A percentile compares a stretch with the other conserved stretches of the same genome.
These are phyloP conservation scores for Fusarium palustre DNA, from an alignment of 2,329 filamentous ascomycete species.

Conservation along the genomic window DNA sequence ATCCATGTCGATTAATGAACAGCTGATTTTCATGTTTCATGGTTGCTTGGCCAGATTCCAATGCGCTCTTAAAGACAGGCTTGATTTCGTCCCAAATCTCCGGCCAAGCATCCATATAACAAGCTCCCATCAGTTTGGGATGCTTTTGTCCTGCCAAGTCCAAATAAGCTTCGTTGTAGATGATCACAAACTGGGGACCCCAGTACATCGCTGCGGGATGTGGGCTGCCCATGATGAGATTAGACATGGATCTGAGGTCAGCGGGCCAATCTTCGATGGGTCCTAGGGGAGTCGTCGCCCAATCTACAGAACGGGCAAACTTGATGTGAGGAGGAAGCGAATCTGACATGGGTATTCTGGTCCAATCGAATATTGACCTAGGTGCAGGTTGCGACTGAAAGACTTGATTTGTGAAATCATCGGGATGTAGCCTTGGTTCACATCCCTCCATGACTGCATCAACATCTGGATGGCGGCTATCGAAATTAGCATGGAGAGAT, in stretches of 20 bases:
- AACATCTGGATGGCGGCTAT: conserved; percentile 15
- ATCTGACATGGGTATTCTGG: conserved; percentile 72
- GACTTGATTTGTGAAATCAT: conserved; percentile 58
- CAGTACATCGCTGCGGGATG: conserved; percentile 84
- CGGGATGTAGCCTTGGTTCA: conserved; percentile 51
- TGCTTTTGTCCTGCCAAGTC: conserved; percentile 81
- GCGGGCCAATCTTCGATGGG: conserved; percentile 79
- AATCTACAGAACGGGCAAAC: conserved; percentile 78
- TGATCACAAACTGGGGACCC: conserved; percentile 74
- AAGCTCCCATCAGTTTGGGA: conserved; percentile 78
- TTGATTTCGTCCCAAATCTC: conserved; percentile 81
- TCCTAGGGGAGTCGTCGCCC: conserved; percentile 78
- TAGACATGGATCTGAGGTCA: conserved; percentile 81
- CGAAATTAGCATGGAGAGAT: conserved; percentile 21
- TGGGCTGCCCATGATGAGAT: conserved; percentile 82
- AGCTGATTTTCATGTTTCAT: conserved; percentile 87
- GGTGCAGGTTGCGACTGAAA: conserved; percentile 51
- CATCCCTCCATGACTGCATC: conserved; percentile 47
- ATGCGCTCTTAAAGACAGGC: conserved; percentile 75
- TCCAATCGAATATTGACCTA: conserved; percentile 82
- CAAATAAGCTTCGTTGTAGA: conserved; percentile 81
- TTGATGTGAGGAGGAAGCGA: conserved; percentile 76
- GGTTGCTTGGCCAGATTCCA: conserved; percentile 77
- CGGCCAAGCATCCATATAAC: conserved; percentile 74
- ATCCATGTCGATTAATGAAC: conserved; percentile 76